Evolutionary conservation across 2,329 filamentous ascomycete species (phyloP).

Genomic region (Xylaria sp.): DNA sequence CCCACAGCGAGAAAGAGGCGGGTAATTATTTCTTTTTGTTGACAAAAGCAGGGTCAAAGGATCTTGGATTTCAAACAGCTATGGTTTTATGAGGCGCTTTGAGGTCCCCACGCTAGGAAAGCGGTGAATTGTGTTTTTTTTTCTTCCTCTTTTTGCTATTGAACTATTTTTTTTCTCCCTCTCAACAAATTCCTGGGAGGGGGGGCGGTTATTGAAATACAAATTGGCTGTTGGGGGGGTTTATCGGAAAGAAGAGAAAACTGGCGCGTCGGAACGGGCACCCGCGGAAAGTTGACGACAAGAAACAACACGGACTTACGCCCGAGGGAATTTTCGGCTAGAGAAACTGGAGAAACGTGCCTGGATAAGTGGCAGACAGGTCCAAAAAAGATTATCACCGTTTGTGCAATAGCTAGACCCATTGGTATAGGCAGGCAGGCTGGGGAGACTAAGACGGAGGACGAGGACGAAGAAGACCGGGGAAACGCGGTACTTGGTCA

Average conservation of each 20-base stretch:
- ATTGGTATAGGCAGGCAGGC: conserved; percentile 8
- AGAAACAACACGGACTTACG: conserved; percentile 3
- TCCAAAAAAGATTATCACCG: background rate
- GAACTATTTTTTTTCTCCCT: background rate
- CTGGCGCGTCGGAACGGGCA: conserved; percentile 14
- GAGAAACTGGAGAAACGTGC: conserved; percentile 14
- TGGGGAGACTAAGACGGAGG: conserved; percentile 8
- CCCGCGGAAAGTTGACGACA: conserved; percentile 3
- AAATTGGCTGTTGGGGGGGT: background rate
- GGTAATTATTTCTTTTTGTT: conserved; percentile 15
- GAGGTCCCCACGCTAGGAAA: conserved; percentile 19
- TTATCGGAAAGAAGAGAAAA: background rate
- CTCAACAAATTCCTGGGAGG: background rate
- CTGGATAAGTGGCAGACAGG: conserved; percentile 1
- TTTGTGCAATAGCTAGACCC: conserved; percentile 12
- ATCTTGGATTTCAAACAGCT: conserved; percentile 13
- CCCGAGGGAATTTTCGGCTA: conserved; percentile 2
- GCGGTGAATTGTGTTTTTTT: conserved; percentile 20
- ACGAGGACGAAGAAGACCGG: conserved; percentile 5
- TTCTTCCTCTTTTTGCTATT: background rate
- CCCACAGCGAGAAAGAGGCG: conserved; percentile 9
- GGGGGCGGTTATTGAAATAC: conserved; percentile 2
- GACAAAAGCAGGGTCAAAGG: conserved; percentile 17
- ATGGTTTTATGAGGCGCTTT: conserved; percentile 14
- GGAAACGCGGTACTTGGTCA: conserved; percentile 10